Evolutionary conservation across 345 rosid genomes (phyloP).

Genomic region (Aegle marmelos): DNA sequence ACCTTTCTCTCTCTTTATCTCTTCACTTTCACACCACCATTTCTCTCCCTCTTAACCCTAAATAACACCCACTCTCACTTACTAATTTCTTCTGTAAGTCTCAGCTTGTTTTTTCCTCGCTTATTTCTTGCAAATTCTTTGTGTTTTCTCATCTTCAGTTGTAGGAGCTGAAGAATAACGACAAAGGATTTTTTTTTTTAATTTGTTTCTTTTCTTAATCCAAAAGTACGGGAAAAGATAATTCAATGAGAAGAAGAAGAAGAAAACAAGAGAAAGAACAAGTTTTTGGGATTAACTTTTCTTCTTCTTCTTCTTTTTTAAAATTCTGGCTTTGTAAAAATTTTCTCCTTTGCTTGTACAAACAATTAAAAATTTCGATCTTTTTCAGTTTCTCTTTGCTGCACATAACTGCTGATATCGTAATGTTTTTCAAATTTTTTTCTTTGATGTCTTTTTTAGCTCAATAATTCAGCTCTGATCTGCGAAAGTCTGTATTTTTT

Average conservation of each 20-base stretch:
- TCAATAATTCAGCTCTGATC: constrained; percentile 7
- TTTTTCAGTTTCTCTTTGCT: not conserved
- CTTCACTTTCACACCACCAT: not conserved
- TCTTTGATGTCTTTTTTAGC: not conserved
- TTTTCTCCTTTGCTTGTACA: not conserved
- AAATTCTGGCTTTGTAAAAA: not conserved
- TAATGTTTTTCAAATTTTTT: not conserved
- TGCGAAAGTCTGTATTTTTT: not conserved
- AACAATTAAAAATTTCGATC: too few relatives aligned
- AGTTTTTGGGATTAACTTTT: not conserved
- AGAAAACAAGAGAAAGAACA: not conserved
- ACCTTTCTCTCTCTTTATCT: not conserved
- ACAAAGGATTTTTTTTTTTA: not conserved
- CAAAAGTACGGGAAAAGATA: not conserved
- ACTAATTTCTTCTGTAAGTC: not conserved
- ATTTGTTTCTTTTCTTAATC: not conserved
- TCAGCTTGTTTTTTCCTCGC: not conserved
- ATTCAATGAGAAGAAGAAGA: not conserved
- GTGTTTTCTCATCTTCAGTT: not conserved
- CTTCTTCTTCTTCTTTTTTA: too few relatives aligned
- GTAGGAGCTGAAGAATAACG: not conserved
- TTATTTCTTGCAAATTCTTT: not conserved
- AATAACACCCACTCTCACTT: not conserved
- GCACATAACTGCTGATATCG: not conserved
- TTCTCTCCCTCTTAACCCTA: not conserved